phyloP scores from a whole-genome alignment of 371 early-diverging fungal genomes.

The Dichotomocladium elegans region DNA sequence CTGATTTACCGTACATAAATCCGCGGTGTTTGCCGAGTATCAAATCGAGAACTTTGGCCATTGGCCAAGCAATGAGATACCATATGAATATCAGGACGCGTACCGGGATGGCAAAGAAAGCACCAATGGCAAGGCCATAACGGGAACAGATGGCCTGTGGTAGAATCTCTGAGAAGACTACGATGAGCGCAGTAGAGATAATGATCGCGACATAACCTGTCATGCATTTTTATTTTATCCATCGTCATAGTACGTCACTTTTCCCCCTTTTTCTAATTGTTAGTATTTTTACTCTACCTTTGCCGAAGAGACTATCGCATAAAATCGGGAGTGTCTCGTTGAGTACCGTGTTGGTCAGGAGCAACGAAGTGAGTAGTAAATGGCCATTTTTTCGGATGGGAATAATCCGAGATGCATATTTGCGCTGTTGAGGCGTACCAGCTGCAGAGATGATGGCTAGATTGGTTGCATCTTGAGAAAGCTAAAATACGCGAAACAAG shows the following conservation, averaged over 20 bases:
- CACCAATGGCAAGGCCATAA: slow-evolving; percentile 78
- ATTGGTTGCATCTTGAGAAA: slow-evolving; percentile 68
- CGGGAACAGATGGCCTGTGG: slow-evolving; percentile 83
- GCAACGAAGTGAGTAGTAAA: slow-evolving; percentile 70
- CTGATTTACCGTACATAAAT: slow-evolving; percentile 59
- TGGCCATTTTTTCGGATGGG: slow-evolving; percentile 68
- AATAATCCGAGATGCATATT: slow-evolving; percentile 58
- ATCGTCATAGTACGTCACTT: neutral
- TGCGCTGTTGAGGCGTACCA: slow-evolving; percentile 58
- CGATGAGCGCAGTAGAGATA: slow-evolving; percentile 70
- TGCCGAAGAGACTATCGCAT: slow-evolving; percentile 56
- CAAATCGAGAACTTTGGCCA: slow-evolving; percentile 71
- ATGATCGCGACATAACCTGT: slow-evolving; percentile 71
- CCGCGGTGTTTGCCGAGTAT: slow-evolving; percentile 72
- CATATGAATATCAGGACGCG: slow-evolving; percentile 58
- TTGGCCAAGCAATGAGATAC: slow-evolving; percentile 76
- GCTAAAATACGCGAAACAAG: too few species aligned
- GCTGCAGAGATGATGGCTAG: slow-evolving; percentile 57
- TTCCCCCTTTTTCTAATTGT: neutral
- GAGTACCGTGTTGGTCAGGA: slow-evolving; percentile 76
- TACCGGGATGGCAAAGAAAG: slow-evolving; percentile 75
- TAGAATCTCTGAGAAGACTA: slow-evolving; percentile 85
- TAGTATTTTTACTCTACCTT: slow-evolving; percentile 30
- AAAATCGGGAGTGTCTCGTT: slow-evolving; percentile 86
- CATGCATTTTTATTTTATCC: neutral